Evolutionary conservation across 2,329 filamentous ascomycete genomes (phyloP), one percentile per base, ranked within the genome.

Genomic region (Triangularia verruculosa): DNA sequence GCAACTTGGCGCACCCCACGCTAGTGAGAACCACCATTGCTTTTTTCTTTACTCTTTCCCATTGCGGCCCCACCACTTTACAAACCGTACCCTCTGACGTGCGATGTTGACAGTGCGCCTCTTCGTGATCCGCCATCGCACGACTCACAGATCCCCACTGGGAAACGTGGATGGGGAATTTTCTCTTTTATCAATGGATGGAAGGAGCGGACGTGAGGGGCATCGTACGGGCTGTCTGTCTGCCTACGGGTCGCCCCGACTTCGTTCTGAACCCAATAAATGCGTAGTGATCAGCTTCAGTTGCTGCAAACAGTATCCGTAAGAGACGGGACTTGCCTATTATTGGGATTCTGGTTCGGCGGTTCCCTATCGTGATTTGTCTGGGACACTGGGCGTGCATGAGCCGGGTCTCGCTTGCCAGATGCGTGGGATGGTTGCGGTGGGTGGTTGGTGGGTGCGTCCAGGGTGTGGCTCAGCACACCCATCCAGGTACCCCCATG

Each of bases 321-420:
- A n/a, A n/a, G 6, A 22, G 5, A 22, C 4, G 39, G 39, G n/a
- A 47, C 34, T 17, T 43, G n/a, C 34, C 34, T 43, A 47, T 47
- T 20, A 20, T 47, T 47, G 39, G 39, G 39, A 47, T 47, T 12
- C 39, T 47, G n/a, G 11, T 47, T 47, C 39, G 39, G 39, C 7
- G 39, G 39, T 47, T 47, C 39, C 39, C 39, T 47, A 47, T 20
- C 39, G 1, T 47, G 39, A 47, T 47, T 47, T 47, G 39, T 47
- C 39, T 47, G 39, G 39, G n/a, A 20, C 39, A 47, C 39, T 17
- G 39, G n/a, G 39, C n/a, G 39, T 59, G 57, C 57, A 59, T 59
- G 57, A 59, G 57, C 57, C 20, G 57, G 57, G 57, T 59, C 39
- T 59, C 57, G 57, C 57, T 59, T 59, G 32, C 57, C 15, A 9